A percentile compares a stretch with the other conserved stretches of the same genome.
Conservation (phyloP, 169 alveolate genomes). For the Haemoproteus tartakovskyi region DNA sequence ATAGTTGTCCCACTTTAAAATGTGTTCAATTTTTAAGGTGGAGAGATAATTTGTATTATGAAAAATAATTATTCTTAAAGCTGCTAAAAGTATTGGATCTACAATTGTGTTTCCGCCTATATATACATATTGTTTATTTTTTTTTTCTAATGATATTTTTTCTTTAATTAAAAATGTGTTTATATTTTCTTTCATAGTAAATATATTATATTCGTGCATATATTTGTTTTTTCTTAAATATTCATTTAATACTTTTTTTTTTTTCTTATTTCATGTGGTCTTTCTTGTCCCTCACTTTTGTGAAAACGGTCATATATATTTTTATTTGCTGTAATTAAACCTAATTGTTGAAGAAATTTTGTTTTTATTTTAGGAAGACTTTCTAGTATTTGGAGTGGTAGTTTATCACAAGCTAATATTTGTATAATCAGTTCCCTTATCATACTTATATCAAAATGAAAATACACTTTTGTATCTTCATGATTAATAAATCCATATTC, state of each 20-base stretch:
- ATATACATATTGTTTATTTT: constrained; percentile 27
- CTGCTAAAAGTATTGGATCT: constrained; percentile 55
- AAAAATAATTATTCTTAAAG: constrained; percentile 34
- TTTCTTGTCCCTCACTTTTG: constrained; percentile 16
- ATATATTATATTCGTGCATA: constrained; percentile 51
- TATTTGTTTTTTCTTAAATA: constrained; percentile 51
- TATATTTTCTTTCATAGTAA: constrained; percentile 60
- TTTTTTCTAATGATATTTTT: constrained; percentile 19
- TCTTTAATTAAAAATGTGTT: constrained; percentile 50
- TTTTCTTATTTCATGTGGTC: constrained; percentile 46
- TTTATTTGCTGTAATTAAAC: constrained; percentile 4
- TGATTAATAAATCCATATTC: constrained; percentile 57
- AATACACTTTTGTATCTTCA: constrained; percentile 19
- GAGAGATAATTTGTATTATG: constrained; percentile 43
- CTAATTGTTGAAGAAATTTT: constrained; percentile 13
- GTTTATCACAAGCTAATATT: constrained; percentile 44
- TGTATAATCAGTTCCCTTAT: constrained; percentile 51
- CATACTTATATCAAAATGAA: constrained; percentile 47
- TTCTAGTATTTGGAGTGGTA: constrained; percentile 48
- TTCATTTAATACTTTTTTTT: constrained; percentile 49
- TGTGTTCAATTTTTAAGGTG: constrained; percentile 15
- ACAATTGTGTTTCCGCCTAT: constrained; percentile 29
- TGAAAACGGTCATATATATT: constrained; percentile 47
- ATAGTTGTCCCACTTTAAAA: constrained; percentile 25
- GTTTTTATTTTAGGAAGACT: constrained; percentile 23